A percentile compares a stretch with the other conserved stretches of the same genome.
These are phyloP conservation scores for Pseudogymnoascus sp. DNA, from an alignment of 2,329 filamentous ascomycete species.

Conservation along the genomic window DNA sequence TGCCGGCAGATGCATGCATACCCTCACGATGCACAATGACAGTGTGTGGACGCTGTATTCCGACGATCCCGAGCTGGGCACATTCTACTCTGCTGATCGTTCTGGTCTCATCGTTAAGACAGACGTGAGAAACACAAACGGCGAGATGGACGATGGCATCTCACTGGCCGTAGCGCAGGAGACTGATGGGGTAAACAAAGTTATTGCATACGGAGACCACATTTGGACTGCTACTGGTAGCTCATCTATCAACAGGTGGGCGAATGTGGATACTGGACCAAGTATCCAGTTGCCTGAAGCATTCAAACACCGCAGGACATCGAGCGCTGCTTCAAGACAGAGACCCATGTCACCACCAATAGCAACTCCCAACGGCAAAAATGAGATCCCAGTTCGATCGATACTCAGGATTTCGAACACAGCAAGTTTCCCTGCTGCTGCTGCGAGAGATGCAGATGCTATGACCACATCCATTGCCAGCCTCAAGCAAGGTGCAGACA, in stretches of 20 bases:
- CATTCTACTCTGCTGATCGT: slow-evolving; percentile 93
- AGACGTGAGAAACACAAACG: slow-evolving; percentile 65
- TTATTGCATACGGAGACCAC: slow-evolving; percentile 45
- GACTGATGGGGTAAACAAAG: slow-evolving; percentile 67
- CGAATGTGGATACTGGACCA: slow-evolving; percentile 69
- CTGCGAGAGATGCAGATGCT: slow-evolving; percentile 45
- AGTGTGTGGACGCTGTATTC: slow-evolving; percentile 96
- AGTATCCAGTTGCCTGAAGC: slow-evolving; percentile 57
- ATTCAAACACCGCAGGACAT: slow-evolving; percentile 41
- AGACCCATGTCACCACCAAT: slow-evolving; percentile 31
- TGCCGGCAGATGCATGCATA: slow-evolving; percentile 93
- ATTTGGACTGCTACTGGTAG: slow-evolving; percentile 66
- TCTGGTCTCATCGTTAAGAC: slow-evolving; percentile 94
- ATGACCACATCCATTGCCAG: slow-evolving; percentile 39
- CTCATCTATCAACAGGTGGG: slow-evolving; percentile 66
- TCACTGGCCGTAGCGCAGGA: slow-evolving; percentile 89
- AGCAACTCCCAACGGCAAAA: slow-evolving; percentile 35
- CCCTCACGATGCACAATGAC: slow-evolving; percentile 96
- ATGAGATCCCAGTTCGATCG: slow-evolving; percentile 67
- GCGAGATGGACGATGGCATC: slow-evolving; percentile 75
- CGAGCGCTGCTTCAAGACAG: slow-evolving; percentile 35
- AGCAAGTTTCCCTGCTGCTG: slow-evolving; percentile 58
- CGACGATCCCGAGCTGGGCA: slow-evolving; percentile 69
- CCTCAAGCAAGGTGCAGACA: slow-evolving; percentile 50
- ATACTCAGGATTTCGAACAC: slow-evolving; percentile 79